These are phyloP conservation scores for Xylaria sp. DNA, from an alignment of 2,329 filamentous ascomycete genomes.

Conservation along the genomic window DNA sequence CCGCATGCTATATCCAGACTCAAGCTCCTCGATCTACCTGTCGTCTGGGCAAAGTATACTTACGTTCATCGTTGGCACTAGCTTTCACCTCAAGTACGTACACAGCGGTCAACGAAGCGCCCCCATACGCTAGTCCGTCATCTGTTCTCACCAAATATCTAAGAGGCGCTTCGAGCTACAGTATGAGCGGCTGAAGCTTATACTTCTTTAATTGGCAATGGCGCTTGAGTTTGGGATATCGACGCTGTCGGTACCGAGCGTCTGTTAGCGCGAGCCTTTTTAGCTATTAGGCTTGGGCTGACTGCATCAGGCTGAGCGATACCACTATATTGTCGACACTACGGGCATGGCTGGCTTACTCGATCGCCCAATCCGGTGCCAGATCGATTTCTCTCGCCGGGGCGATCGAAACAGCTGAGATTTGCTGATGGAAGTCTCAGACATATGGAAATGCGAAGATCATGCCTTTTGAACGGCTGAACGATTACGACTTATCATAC, in stretches of 20 bases:
- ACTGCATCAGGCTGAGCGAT: slow-evolving; percentile 16
- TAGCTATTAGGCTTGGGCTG: slow-evolving; percentile 22
- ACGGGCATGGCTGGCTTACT: neutral
- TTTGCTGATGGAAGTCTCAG: slow-evolving; percentile 22
- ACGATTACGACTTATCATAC: slow-evolving; percentile 13
- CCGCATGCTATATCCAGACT: slow-evolving; percentile 6
- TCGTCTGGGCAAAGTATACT: slow-evolving; percentile 13
- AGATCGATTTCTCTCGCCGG: neutral
- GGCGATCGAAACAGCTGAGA: slow-evolving; percentile 20
- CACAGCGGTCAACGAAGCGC: slow-evolving; percentile 6
- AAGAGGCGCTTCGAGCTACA: slow-evolving; percentile 22
- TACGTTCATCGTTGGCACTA: slow-evolving; percentile 2
- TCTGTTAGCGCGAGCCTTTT: slow-evolving; percentile 32
- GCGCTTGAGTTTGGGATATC: slow-evolving; percentile 17
- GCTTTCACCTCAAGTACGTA: neutral
- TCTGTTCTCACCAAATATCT: slow-evolving; percentile 9
- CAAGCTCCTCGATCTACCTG: neutral
- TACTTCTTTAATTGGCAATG: slow-evolving; percentile 25
- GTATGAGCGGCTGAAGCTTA: slow-evolving; percentile 30
- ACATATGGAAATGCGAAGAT: slow-evolving; percentile 30
- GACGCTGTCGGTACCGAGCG: slow-evolving; percentile 33
- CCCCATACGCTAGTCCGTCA: slow-evolving; percentile 11
- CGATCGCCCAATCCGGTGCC: neutral
- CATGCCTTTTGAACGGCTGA: slow-evolving; percentile 23
- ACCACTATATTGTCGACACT: slow-evolving; percentile 4